Conservation (phyloP, 345 rosid species). For the Rhizophora mangle region DNA sequence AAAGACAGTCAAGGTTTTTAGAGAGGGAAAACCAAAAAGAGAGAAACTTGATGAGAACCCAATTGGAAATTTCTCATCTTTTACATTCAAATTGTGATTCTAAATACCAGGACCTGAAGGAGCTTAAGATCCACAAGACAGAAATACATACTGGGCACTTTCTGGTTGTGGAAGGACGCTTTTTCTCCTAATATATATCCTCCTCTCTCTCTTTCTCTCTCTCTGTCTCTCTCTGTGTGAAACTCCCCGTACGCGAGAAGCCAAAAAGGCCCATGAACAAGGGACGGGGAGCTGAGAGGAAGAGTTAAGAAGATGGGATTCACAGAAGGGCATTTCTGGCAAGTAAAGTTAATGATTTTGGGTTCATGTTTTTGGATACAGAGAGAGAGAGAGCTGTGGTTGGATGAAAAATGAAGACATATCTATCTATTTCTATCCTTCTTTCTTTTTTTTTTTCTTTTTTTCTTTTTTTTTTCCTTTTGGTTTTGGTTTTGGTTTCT, state of each 20-base stretch:
- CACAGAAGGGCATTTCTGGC: conserved; percentile 36
- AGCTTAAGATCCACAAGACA: background rate
- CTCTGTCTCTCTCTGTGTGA: conserved; percentile 11
- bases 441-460: background rate
- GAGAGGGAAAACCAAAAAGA: background rate
- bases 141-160: background rate
- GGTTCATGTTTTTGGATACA: conserved; percentile 5
- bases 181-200: too few species aligned
- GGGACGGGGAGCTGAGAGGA: conserved; percentile 10
- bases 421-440: conserved; percentile 23
- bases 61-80: background rate
- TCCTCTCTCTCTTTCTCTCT: background rate
- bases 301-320: conserved; percentile 15
- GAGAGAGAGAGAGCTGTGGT: conserved; percentile 20
- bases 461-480: background rate
- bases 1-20: background rate
- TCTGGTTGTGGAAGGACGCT: too few species aligned
- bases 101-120: background rate
- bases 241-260: conserved; percentile 19
- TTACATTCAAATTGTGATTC: background rate
- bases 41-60: conserved; percentile 3
- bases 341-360: conserved; percentile 15
- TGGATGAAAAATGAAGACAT: conserved; percentile 34
- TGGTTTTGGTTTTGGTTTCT: conserved; percentile 3
- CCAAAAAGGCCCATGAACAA: conserved; percentile 32